Base-by-base conservation (phyloP, 805 yeast species). In the Ogataea minuta region DNA sequence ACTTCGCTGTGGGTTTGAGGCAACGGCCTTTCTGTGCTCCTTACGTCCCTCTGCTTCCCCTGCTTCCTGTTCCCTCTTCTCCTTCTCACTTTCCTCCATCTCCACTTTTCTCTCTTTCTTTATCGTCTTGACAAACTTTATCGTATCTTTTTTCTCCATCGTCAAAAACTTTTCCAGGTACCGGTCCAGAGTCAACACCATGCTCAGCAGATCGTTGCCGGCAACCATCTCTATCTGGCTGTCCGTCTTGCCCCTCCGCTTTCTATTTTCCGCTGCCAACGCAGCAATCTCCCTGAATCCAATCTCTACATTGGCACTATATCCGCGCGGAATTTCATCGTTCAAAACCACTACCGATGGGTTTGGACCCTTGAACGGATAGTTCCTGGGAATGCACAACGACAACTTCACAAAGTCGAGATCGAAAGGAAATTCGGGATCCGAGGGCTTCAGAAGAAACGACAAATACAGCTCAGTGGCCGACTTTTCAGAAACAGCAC, bases 391-490 rank as follows among this genome's bases (percentile, higher is more conserved):
- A 3, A 84, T 64, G 26, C 68, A 59, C 23, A 84, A 56, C 31
- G 76, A 71, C 23, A 83, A 52, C 34, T 73, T 70, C 40, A 84
- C 64, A n/a, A 56, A 50, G 3, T 70, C 71, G 21, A 84, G 58
- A 38, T 80, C 87, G 52, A 69, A 83, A 0, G 89, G 83, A 53
- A 84, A 84, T 31, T 82, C 84, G 0, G 89, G 89, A 54, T 82
- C 90, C 0, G 81, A 67, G 0, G 90, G 90, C 14, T 49, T 52
- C 31, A 78, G 43, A 23, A 67, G 46, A 45, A 77, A 68, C 10
- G 76, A 66, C 11, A 77, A 36, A 42, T 74, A 73, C 4, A 71
- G 49, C 20, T 52, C 57, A 26, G 45, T 41, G 6, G 31, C 21
- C 2, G 34, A 16, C 15, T 37, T 46, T 34, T 44, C 53, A 12